Base-by-base conservation (phyloP, 2,329 filamentous ascomycete species). In the Aspergillus pseudoviridinutans region DNA sequence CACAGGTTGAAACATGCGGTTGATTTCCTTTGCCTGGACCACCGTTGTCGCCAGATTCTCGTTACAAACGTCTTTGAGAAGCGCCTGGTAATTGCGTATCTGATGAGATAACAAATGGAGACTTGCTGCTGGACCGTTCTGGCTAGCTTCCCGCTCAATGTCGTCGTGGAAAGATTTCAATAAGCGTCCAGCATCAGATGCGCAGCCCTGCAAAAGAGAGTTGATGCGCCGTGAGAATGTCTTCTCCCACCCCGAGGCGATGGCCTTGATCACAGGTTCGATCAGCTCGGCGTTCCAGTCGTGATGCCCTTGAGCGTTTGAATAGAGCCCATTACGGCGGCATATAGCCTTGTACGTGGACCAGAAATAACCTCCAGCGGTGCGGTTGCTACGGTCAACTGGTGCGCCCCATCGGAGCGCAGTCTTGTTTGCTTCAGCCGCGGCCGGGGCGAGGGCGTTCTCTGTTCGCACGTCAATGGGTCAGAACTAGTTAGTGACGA, bases 281-380 rank as follows among this genome's bases (percentile, higher is more conserved):
- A 46, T 46, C 42, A 46, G 20, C 4, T 46, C 42, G 42, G 42
- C 42, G 42, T 46, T 46, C 42, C 42, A 46, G 42, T 46, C 42
- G 12, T 46, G 42, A 25, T 9, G 42, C 22, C 42, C 42, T 24
- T 22, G n/a, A 46, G 42, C 22, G 42, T 46, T 46, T 17, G 42
- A 20, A 46, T 46, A 84, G 2, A 76, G 74, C 4, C 82, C 84
- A 54, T 78, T 63, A 49, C 83, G 76, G 44, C 80, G 74, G 52
- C 80, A 80, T 2, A 81, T 77, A 9, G 84, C 85, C 67, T 80
- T 83, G 62, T 86, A 87, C 0, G 84, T 85, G 2, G 70, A 27
- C 71, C 74, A 86, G 35, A 67, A 62, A 12, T 83, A 67, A 1
- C 82, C 83, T 10, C 82, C 82, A 32, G 71, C 66, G 14, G 60